These are phyloP conservation scores for Pichia sp. DNA, from an alignment of 1,139 yeast species.

Conservation along the genomic window DNA sequence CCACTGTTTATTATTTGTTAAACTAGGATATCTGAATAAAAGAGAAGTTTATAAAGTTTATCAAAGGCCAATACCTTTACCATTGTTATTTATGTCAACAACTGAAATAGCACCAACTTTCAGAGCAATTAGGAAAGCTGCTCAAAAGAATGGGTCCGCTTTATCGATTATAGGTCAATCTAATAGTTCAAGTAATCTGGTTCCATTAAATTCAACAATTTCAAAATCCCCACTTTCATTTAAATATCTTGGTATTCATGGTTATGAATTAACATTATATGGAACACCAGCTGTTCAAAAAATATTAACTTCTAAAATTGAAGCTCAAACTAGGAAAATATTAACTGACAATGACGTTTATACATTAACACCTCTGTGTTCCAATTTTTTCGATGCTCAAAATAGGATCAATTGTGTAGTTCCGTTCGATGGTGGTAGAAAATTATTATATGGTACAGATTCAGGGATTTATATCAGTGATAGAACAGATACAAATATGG, in stretches of 20 bases:
- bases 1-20: constrained; percentile 78
- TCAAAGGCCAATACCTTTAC: constrained; percentile 88
- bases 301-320: constrained; percentile 73
- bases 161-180: constrained; percentile 22
- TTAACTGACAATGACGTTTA: constrained; percentile 72
- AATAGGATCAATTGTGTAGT: constrained; percentile 87
- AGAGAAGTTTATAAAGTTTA: constrained; percentile 88
- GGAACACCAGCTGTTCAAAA: constrained; percentile 68
- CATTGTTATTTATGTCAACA: constrained; percentile 67
- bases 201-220: constrained; percentile 21
- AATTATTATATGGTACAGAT: constrained; percentile 84
- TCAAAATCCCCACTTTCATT: constrained; percentile 33
- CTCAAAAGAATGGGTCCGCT: constrained; percentile 29
- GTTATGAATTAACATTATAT: constrained; percentile 61
- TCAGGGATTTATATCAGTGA: constrained; percentile 80
- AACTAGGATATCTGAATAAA: constrained; percentile 80
- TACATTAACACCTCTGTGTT: constrained; percentile 66
- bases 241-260: constrained; percentile 52
- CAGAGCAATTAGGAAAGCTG: constrained; percentile 38
- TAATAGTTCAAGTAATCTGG: constrained; percentile 14
- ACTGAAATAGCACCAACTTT: constrained; percentile 70
- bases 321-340: constrained; percentile 68
- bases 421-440: constrained; percentile 92
- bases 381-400: constrained; percentile 59
- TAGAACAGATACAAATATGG: constrained; percentile 40